Conservation (phyloP, 2,329 filamentous ascomycete species). For the Xylaria polymorpha region DNA sequence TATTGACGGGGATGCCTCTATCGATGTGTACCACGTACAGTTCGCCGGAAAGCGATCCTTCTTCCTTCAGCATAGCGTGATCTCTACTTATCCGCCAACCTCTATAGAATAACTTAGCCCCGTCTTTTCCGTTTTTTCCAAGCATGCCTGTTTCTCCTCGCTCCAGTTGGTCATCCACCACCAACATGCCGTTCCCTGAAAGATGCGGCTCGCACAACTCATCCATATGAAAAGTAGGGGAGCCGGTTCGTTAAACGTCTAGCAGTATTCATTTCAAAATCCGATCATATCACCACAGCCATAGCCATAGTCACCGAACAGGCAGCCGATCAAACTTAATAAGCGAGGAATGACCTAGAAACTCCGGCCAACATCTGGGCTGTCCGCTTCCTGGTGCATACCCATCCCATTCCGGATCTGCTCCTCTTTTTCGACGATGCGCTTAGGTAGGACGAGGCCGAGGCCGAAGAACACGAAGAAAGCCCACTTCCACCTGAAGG, state of each 20-base stretch:
- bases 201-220: background rate
- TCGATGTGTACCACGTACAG: background rate
- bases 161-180: no score
- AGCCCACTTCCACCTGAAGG: constrained; percentile 92
- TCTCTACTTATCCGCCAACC: background rate
- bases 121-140: background rate
- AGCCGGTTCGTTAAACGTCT: background rate
- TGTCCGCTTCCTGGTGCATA: constrained; percentile 48
- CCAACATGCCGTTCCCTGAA: no score
- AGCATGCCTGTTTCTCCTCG: background rate
- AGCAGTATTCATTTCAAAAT: background rate
- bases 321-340: background rate
- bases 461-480: constrained; percentile 84
- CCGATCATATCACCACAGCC: background rate
- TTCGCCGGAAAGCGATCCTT: background rate
- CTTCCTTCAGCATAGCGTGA: background rate
- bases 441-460: constrained; percentile 72
- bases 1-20: background rate
- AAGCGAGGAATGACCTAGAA: constrained; percentile 42
- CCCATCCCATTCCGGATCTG: constrained; percentile 65
- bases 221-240: background rate
- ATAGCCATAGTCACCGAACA: background rate
- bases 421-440: constrained; percentile 75
- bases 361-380: constrained; percentile 50
- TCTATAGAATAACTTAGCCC: background rate